These are phyloP conservation scores for Coemansia sp. DNA, from an alignment of 192 early-diverging fungal genomes.

Conservation along the genomic window DNA sequence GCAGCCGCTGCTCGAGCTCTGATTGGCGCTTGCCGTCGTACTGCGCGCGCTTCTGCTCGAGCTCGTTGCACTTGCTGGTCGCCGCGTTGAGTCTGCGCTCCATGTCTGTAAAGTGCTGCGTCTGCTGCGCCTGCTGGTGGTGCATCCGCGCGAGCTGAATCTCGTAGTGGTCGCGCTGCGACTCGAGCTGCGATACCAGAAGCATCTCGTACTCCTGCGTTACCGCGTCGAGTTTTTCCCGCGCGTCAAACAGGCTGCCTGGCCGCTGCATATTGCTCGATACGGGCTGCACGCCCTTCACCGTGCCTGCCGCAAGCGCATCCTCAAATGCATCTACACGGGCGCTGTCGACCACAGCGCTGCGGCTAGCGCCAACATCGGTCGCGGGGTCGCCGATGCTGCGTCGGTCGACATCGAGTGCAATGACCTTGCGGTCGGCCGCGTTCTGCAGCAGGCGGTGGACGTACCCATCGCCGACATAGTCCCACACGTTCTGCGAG, in stretches of 20 bases:
- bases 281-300: not conserved
- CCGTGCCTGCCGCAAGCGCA: not conserved
- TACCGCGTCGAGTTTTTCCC: slow-evolving; percentile 75
- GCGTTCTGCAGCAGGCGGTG: slow-evolving; percentile 93
- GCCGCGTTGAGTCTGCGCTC: slow-evolving; percentile 9
- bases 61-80: slow-evolving; percentile 6
- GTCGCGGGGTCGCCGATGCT: not conserved
- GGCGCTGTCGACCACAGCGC: too few species aligned
- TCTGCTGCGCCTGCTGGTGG: slow-evolving; percentile 62
- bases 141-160: slow-evolving; percentile 56
- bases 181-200: slow-evolving; percentile 81
- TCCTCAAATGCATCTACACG: not conserved
- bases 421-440: slow-evolving; percentile 89
- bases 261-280: not conserved
- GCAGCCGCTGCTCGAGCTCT: slow-evolving; percentile 35
- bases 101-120: slow-evolving; percentile 37
- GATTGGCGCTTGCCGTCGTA: slow-evolving; percentile 8
- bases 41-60: slow-evolving; percentile 4
- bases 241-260: slow-evolving; percentile 33
- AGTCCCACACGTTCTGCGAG: slow-evolving; percentile 98
- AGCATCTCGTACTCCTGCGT: slow-evolving; percentile 80
- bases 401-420: slow-evolving; percentile 55
- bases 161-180: slow-evolving; percentile 86
- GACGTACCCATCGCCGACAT: slow-evolving; percentile 94
- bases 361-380: too few species aligned